Percentiles rank a stretch among this genome's conserved stretches.
These are phyloP conservation scores for Clarireedia sp. DNA, from an alignment of 2,329 filamentous ascomycete genomes.

Conservation along the genomic window DNA sequence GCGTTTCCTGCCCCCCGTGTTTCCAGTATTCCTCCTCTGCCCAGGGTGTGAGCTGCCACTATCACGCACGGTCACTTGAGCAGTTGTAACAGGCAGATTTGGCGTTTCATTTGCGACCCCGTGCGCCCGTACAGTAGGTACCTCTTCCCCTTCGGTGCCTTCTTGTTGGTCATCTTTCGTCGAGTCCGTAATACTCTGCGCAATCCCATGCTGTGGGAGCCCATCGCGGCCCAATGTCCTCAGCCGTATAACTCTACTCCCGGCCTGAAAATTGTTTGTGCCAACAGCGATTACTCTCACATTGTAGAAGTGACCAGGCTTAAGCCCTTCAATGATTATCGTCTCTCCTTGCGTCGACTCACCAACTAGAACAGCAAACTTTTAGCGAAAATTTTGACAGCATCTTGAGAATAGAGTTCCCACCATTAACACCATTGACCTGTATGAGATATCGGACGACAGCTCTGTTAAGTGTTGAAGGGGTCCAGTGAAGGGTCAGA, in stretches of 20 bases:
- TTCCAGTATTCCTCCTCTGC: slow-evolving; percentile 58
- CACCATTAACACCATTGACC: slow-evolving; percentile 87
- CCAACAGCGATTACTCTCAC: slow-evolving; percentile 89
- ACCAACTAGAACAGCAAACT: slow-evolving; percentile 52
- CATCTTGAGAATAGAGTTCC: slow-evolving; percentile 24
- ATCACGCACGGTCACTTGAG: slow-evolving; percentile 58
- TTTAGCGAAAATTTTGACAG: background rate
- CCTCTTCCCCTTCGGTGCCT: slow-evolving; percentile 39
- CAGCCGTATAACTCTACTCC: slow-evolving; percentile 76
- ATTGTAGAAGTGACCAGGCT: slow-evolving; percentile 84
- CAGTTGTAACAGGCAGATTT: slow-evolving; percentile 48
- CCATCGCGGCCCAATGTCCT: slow-evolving; percentile 64
- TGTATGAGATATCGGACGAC: slow-evolving; percentile 80
- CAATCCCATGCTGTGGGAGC: slow-evolving; percentile 50
- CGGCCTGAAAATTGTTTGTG: slow-evolving; percentile 83
- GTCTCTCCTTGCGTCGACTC: slow-evolving; percentile 75
- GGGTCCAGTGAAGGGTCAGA: slow-evolving; percentile 85
- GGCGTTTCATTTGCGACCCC: slow-evolving; percentile 54
- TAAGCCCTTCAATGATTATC: slow-evolving; percentile 83
- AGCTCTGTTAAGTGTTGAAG: slow-evolving; percentile 54
- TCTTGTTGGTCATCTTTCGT: slow-evolving; percentile 42
- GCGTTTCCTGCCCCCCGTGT: slow-evolving; percentile 64
- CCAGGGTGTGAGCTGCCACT: slow-evolving; percentile 45
- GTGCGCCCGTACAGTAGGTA: slow-evolving; percentile 34
- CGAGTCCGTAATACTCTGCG: slow-evolving; percentile 49